A percentile compares a stretch with the other conserved stretches of the same genome.
Evolutionary conservation across 75 land plant genomes (phyloP).

Genomic region (Azolla pinnata): DNA sequence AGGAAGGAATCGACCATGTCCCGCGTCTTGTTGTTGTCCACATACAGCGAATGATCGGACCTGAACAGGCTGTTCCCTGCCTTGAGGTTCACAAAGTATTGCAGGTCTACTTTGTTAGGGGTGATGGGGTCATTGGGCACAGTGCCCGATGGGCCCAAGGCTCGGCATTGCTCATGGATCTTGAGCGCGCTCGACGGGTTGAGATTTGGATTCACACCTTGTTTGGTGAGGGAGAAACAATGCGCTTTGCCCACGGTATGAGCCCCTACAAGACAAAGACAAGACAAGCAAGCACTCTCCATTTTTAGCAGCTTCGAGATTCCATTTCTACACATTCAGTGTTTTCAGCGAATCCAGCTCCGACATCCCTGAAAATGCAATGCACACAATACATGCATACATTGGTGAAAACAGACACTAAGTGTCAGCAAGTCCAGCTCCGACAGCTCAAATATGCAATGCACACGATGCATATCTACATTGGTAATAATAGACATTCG

Average conservation of each 20-base stretch:
- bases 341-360: too few species aligned
- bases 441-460: too few species aligned
- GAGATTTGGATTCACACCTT: conserved; percentile 38
- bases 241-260: conserved; percentile 51
- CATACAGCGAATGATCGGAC: conserved; percentile 28
- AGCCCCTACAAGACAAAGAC: conserved; percentile 36
- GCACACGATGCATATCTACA: too few species aligned
- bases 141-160: conserved; percentile 18
- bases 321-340: conserved; percentile 2
- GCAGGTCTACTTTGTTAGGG: conserved; percentile 32
- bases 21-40: conserved; percentile 30
- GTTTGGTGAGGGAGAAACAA: conserved; percentile 29
- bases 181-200: conserved; percentile 22
- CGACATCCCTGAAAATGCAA: too few species aligned
- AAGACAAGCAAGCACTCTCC: too few species aligned
- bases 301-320: too few species aligned
- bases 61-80: conserved; percentile 28
- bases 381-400: too few species aligned
- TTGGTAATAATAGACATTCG: too few species aligned
- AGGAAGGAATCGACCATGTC: conserved; percentile 32
- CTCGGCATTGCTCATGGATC: conserved; percentile 35
- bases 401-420: too few species aligned
- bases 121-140: conserved; percentile 35
- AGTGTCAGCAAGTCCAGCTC: too few species aligned
- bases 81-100: conserved; percentile 43